These are phyloP conservation scores for Butyriboletus appendiculatus DNA, from an alignment of 1,284 basidiomycete genomes.

Conservation along the genomic window DNA sequence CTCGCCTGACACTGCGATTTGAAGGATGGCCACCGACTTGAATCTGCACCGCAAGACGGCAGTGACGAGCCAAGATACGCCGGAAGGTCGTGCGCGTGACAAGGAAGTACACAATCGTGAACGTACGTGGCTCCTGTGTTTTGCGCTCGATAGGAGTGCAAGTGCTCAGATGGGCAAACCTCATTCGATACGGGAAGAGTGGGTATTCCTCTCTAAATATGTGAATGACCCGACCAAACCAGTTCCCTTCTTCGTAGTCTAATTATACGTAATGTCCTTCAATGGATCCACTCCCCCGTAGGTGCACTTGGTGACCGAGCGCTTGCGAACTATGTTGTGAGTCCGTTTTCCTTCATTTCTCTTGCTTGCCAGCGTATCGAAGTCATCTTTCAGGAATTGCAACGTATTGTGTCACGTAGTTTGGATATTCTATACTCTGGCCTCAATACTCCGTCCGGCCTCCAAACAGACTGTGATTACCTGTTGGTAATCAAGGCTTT, in stretches of 20 bases:
- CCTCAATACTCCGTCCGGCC: slow-evolving; percentile 77
- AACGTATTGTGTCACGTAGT: slow-evolving; percentile 85
- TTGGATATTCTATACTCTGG: slow-evolving; percentile 90
- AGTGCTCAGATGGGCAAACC: slow-evolving; percentile 95
- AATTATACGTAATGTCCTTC: slow-evolving; percentile 82
- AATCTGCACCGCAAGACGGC: slow-evolving; percentile 92
- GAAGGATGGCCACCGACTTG: slow-evolving; percentile 92
- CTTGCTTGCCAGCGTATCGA: slow-evolving; percentile 1
- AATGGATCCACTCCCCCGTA: slow-evolving; percentile 68
- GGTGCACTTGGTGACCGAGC: slow-evolving; percentile 64
- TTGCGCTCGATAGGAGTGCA: slow-evolving; percentile 85
- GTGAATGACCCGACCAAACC: background rate
- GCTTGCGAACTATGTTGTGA: slow-evolving; percentile 69
- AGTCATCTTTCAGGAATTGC: slow-evolving; percentile 62
- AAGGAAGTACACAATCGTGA: slow-evolving; percentile 91
- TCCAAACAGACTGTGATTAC: slow-evolving; percentile 90
- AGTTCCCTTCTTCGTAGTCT: slow-evolving; percentile 48
- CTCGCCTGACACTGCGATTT: slow-evolving; percentile 12
- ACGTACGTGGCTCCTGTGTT: slow-evolving; percentile 93
- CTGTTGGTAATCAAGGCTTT: slow-evolving; percentile 81
- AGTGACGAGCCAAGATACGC: slow-evolving; percentile 64
- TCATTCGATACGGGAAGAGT: slow-evolving; percentile 85
- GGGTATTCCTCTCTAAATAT: slow-evolving; percentile 37
- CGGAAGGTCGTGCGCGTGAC: slow-evolving; percentile 73
- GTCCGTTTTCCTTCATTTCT: slow-evolving; percentile 30